phyloP scores from a whole-genome alignment of 1,284 basidiomycete species.

The Hemileia vastatrix region DNA sequence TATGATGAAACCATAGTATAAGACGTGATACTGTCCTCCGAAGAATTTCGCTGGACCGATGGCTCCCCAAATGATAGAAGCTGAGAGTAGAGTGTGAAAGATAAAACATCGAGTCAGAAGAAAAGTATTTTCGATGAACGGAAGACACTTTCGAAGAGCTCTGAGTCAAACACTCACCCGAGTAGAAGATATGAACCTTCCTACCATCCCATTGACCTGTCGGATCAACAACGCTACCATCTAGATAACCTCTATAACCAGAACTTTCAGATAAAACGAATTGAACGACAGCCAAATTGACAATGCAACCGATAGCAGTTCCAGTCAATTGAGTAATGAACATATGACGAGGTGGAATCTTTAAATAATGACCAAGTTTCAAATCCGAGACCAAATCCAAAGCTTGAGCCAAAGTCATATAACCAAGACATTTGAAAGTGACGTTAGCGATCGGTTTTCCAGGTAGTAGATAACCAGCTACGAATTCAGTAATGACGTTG shows the following conservation, averaged over 20 bases:
- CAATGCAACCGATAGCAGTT: slow-evolving; percentile 48
- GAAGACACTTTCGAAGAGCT: slow-evolving; percentile 21
- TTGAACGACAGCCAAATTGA: slow-evolving; percentile 46
- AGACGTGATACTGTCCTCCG: slow-evolving; percentile 46
- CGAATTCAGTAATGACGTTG: slow-evolving; percentile 50
- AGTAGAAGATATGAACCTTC: slow-evolving; percentile 40
- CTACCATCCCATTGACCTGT: slow-evolving; percentile 47
- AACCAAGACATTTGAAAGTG: slow-evolving; percentile 46
- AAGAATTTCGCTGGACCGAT: slow-evolving; percentile 49
- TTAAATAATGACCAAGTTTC: slow-evolving; percentile 45
- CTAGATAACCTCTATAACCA: slow-evolving; percentile 42
- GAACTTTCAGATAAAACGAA: slow-evolving; percentile 42
- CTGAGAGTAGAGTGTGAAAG: slow-evolving; percentile 45
- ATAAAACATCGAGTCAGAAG: slow-evolving; percentile 45
- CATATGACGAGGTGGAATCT: slow-evolving; percentile 48
- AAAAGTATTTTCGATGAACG: slow-evolving; percentile 28
- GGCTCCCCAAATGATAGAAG: slow-evolving; percentile 49
- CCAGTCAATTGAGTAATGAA: slow-evolving; percentile 49
- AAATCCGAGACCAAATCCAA: slow-evolving; percentile 47
- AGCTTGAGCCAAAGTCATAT: slow-evolving; percentile 48
- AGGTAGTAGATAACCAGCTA: slow-evolving; percentile 49
- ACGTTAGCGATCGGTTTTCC: slow-evolving; percentile 49
- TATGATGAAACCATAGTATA: slow-evolving; percentile 49
- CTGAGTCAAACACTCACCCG: too few relatives aligned
- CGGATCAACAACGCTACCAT: slow-evolving; percentile 47